phyloP scores from a whole-genome alignment of 1,284 basidiomycete genomes.

The Microbotryum intermedium region DNA sequence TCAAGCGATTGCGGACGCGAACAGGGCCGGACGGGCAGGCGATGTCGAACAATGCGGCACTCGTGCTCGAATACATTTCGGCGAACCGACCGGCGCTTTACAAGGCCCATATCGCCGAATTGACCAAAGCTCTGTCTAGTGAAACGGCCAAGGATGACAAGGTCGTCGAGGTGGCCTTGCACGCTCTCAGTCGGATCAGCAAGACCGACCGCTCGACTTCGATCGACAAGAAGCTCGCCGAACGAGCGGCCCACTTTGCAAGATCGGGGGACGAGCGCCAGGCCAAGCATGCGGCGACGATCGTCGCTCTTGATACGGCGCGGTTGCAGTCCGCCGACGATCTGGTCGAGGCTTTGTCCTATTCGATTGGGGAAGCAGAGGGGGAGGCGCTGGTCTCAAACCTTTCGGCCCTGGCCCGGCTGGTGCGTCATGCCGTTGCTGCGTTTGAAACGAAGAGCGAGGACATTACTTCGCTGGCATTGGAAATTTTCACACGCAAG shows the following conservation, averaged over 20 bases:
- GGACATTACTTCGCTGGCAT: slow-evolving; percentile 58
- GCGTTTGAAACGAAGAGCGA: slow-evolving; percentile 70
- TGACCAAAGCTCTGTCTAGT: slow-evolving; percentile 51
- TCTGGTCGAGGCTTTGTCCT: slow-evolving; percentile 57
- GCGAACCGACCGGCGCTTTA: slow-evolving; percentile 69
- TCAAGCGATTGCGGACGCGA: slow-evolving; percentile 51
- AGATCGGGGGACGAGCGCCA: slow-evolving; percentile 56
- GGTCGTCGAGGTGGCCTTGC: slow-evolving; percentile 59
- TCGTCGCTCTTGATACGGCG: slow-evolving; percentile 48
- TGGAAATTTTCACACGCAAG: slow-evolving; percentile 62
- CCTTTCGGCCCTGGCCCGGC: slow-evolving; percentile 62
- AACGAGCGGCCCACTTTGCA: slow-evolving; percentile 56
- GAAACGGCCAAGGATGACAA: slow-evolving; percentile 51
- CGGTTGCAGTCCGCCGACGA: slow-evolving; percentile 51
- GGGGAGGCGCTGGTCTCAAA: slow-evolving; percentile 56
- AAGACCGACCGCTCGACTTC: slow-evolving; percentile 52
- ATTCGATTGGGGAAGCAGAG: slow-evolving; percentile 48
- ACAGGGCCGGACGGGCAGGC: slow-evolving; percentile 19
- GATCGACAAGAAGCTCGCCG: slow-evolving; percentile 58
- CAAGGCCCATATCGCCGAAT: slow-evolving; percentile 62
- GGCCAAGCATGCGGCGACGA: slow-evolving; percentile 79
- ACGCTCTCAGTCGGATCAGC: slow-evolving; percentile 62
- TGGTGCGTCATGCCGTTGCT: slow-evolving; percentile 55
- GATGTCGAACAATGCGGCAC: slow-evolving; percentile 33
- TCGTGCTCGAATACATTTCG: slow-evolving; percentile 51